Evolutionary conservation across 108 stramenopile genomes (phyloP), one percentile per base, ranked within the genome.

Genomic region (Nannochloropsis gaditana): DNA sequence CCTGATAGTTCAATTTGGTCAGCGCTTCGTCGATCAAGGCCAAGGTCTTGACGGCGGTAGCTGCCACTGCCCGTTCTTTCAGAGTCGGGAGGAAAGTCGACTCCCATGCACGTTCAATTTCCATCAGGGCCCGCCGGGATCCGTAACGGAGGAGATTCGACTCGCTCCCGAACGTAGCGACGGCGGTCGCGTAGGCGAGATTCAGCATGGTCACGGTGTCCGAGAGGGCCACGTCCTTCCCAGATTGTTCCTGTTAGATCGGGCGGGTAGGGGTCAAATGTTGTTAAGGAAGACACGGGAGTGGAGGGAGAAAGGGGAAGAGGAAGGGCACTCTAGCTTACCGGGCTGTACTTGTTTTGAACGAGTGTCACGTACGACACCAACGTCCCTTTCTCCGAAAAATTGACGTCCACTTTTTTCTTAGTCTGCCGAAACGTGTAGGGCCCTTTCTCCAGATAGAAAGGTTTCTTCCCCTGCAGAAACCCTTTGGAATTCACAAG

Each of bases 361-460:
- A 73, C 59, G 19, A 73, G 59, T n/a, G 59, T 73, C 59, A 73
- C 59, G 6, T 73, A 73, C 6, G 59, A 73, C 59, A 73, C 59
- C 59, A 73, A n/a, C 59, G 6, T 73, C 59, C 59, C 59, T 4
- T 73, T n/a, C 6, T 73, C 59, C 59, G 59, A 73, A n/a, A 73
- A 73, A 15, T 73, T n/a, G 19, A 73, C 59, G 19, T 73, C 59
- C 59, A 73, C 59, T 73, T 73, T 73, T 0, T 73, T 73, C 3
- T 6, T 73, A 4, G 15, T 73, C 59, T 73, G 59, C 59, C n/a
- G 59, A n/a, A 73, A 73, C 19, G 59, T 73, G 8, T 73, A 73
- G 59, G 59, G 59, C 59, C 59, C 59, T n/a, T 73, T 73, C 59
- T 73, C 59, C 59, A 73, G 59, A n/a, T 73, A 73, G 19, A 73